Conservation (phyloP, 495 filamentous ascomycete species). For the Penicillium parvum region DNA sequence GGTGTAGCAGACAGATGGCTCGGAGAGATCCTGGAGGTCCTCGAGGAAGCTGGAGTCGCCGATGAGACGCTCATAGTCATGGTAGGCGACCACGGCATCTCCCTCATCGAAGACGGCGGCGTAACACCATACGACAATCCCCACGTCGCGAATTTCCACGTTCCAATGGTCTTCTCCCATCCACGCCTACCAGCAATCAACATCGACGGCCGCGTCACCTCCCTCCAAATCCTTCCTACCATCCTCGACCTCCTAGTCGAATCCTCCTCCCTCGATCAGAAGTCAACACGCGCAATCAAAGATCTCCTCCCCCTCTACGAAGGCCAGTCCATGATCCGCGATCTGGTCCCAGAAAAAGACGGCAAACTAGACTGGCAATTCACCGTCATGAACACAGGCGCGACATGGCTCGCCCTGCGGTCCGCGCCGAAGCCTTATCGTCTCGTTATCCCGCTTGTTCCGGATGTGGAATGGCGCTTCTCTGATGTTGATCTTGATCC, state of each 20-base stretch:
- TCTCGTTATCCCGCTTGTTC: conserved; percentile 35
- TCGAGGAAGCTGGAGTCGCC: conserved; percentile 36
- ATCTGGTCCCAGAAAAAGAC: conserved; percentile 16
- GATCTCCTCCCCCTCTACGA: conserved; percentile 40
- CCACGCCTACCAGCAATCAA: conserved; percentile 35
- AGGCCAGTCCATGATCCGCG: conserved; percentile 42
- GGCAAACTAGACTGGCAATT: conserved; percentile 36
- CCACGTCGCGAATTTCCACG: conserved; percentile 36
- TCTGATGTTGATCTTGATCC: conserved; percentile 34
- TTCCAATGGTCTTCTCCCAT: conserved; percentile 39
- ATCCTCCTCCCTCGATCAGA: conserved; percentile 28
- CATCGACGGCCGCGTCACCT: conserved; percentile 29
- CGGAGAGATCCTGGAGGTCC: conserved; percentile 26
- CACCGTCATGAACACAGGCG: conserved; percentile 41
- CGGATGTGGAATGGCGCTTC: conserved; percentile 35
- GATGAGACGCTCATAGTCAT: conserved; percentile 42
- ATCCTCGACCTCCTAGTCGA: conserved; percentile 38
- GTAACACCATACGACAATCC: conserved; percentile 37
- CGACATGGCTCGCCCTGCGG: conserved; percentile 30
- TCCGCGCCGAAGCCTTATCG: conserved; percentile 29
- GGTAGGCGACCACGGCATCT: conserved; percentile 38
- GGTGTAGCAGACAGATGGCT: conserved; percentile 38
- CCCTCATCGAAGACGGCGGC: conserved; percentile 28
- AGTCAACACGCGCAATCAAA: conserved; percentile 20
- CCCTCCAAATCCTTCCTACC: conserved; percentile 38